Percentiles rank a stretch among this genome's conserved stretches.
These are phyloP conservation scores for Stemphylium lycopersici DNA, from an alignment of 2,329 filamentous ascomycete genomes.

Conservation along the genomic window DNA sequence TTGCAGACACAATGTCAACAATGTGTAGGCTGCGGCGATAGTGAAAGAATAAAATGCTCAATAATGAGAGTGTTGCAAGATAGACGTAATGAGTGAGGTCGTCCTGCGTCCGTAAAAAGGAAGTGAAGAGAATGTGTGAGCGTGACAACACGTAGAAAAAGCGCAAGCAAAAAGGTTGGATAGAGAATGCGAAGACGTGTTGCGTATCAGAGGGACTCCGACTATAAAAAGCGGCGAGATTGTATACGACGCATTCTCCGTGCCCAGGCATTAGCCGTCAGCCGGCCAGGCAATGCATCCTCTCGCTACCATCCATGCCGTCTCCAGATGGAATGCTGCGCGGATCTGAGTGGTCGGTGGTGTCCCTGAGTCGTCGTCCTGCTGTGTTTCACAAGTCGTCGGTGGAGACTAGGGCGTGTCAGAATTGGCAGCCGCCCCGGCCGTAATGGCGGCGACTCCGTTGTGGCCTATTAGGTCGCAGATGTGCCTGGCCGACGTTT, in stretches of 20 bases:
- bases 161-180: slow-evolving; percentile 35
- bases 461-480: slow-evolving; percentile 28
- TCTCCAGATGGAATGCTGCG: slow-evolving; percentile 31
- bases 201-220: slow-evolving; percentile 21
- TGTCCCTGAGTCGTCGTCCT: slow-evolving; percentile 26
- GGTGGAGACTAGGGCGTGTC: slow-evolving; percentile 45
- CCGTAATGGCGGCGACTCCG: slow-evolving; percentile 13
- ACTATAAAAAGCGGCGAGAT: slow-evolving; percentile 36
- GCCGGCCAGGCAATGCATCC: slow-evolving; percentile 30
- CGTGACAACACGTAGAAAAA: slow-evolving; percentile 24
- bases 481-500: slow-evolving; percentile 33
- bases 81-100: slow-evolving; percentile 34
- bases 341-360: slow-evolving; percentile 35
- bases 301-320: slow-evolving; percentile 23
- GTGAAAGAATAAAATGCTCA: slow-evolving; percentile 39
- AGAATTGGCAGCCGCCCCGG: slow-evolving; percentile 33
- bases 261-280: slow-evolving; percentile 18
- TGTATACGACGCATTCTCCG: slow-evolving; percentile 36
- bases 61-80: slow-evolving; percentile 31
- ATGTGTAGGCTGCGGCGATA: slow-evolving; percentile 9
- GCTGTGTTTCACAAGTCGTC: slow-evolving; percentile 43
- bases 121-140: slow-evolving; percentile 35
- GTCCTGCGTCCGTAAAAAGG: slow-evolving; percentile 36
- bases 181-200: slow-evolving; percentile 28
- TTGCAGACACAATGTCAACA: slow-evolving; percentile 17